These are phyloP conservation scores for Podila epicladia DNA, from an alignment of 192 early-diverging fungal species.

Conservation along the genomic window DNA sequence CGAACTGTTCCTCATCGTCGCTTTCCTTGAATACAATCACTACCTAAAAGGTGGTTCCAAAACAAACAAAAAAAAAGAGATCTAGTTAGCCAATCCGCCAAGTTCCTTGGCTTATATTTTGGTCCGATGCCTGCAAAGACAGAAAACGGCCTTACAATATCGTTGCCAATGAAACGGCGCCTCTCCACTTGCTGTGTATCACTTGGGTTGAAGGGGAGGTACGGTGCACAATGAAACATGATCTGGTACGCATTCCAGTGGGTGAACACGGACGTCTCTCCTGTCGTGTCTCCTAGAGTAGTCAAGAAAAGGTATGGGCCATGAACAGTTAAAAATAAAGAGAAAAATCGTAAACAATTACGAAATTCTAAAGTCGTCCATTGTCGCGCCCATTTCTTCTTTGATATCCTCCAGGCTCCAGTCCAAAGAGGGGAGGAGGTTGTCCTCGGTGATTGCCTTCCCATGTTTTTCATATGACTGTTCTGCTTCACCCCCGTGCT, in stretches of 20 bases:
- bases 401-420: neutral
- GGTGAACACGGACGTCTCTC: constrained; percentile 73
- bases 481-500: too few species aligned
- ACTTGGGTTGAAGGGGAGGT: constrained; percentile 66
- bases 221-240: constrained; percentile 80
- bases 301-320: neutral
- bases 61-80: neutral
- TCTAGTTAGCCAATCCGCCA: neutral
- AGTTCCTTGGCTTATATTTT: neutral
- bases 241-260: constrained; percentile 78
- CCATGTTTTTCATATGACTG: too few species aligned
- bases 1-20: constrained; percentile 45
- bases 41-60: constrained; percentile 7
- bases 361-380: too few species aligned
- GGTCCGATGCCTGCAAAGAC: constrained; percentile 50
- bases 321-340: too few species aligned
- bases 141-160: constrained; percentile 69
- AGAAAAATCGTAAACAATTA: too few species aligned
- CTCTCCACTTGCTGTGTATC: constrained; percentile 75
- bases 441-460: too few species aligned
- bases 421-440: too few species aligned
- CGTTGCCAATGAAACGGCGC: constrained; percentile 80
- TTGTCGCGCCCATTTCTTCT: neutral
- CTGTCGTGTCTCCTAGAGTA: constrained; percentile 68
- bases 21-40: constrained; percentile 41